Conservation (phyloP, 176 grass and related monocot genomes). For the Rhynchospora pubera region DNA sequence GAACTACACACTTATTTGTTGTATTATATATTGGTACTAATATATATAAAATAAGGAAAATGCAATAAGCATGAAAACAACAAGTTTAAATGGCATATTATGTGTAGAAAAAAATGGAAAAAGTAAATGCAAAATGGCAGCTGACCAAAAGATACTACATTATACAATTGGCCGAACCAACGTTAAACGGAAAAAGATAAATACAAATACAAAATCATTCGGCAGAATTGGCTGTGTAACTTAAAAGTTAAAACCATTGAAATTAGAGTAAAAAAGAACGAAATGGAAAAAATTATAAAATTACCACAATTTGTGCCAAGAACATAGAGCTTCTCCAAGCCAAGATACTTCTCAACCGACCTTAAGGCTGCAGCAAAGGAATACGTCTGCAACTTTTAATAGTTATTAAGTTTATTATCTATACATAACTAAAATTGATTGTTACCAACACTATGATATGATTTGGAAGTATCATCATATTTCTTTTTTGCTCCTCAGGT, state of each 20-base stretch:
- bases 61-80: background rate
- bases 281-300: slow-evolving; percentile 7
- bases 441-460: background rate
- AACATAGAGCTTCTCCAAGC: slow-evolving; percentile 97
- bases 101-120: background rate
- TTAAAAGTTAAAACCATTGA: background rate
- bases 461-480: background rate
- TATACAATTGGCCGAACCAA: background rate
- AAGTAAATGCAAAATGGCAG: background rate
- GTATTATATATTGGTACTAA: background rate
- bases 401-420: slow-evolving; percentile 18
- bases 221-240: background rate
- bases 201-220: background rate
- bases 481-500: background rate
- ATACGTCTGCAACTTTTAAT: slow-evolving; percentile 36
- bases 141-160: background rate
- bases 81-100: background rate
- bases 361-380: slow-evolving; percentile 67
- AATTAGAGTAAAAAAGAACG: background rate
- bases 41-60: background rate
- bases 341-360: slow-evolving; percentile 89
- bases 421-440: slow-evolving; percentile 4
- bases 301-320: slow-evolving; percentile 98
- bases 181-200: background rate
- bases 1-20: background rate